Evolutionary conservation across 2,329 filamentous ascomycete genomes (phyloP).

Genomic region (Monilinia fructicola): DNA sequence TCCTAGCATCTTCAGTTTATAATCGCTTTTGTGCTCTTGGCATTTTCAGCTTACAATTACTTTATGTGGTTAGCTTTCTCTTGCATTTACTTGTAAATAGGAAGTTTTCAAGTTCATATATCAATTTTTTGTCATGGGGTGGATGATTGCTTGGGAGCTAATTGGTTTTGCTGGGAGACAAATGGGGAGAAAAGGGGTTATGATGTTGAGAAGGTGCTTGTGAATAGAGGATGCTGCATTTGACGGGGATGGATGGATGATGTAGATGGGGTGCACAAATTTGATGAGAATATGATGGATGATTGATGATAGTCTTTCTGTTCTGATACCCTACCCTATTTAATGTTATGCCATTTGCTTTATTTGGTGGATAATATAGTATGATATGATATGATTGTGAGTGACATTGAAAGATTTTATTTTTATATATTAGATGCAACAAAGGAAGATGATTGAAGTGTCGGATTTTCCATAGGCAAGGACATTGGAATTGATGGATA

Average conservation of each 20-base stretch:
- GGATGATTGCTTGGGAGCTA: constrained; percentile 1
- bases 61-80: not conserved
- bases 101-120: not conserved
- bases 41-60: not conserved
- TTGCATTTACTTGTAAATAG: constrained; percentile 2
- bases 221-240: not conserved
- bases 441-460: too few relatives aligned
- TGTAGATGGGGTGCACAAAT: not conserved
- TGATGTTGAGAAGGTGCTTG: not conserved
- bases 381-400: too few relatives aligned
- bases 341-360: too few relatives aligned
- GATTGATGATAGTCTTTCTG: not conserved
- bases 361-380: too few relatives aligned
- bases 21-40: not conserved
- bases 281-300: not conserved
- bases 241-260: not conserved
- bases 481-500: too few relatives aligned
- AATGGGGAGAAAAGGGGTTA: not conserved
- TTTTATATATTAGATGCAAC: too few relatives aligned
- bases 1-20: not conserved
- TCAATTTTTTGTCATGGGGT: not conserved
- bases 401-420: too few relatives aligned
- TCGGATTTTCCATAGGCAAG: too few relatives aligned
- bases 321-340: not conserved
- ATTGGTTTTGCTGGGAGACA: not conserved